Percentiles rank a stretch among this genome's conserved stretches.
phyloP scores from a whole-genome alignment of 768 basidiomycete genomes.

The Neoboletus brunneissimus region DNA sequence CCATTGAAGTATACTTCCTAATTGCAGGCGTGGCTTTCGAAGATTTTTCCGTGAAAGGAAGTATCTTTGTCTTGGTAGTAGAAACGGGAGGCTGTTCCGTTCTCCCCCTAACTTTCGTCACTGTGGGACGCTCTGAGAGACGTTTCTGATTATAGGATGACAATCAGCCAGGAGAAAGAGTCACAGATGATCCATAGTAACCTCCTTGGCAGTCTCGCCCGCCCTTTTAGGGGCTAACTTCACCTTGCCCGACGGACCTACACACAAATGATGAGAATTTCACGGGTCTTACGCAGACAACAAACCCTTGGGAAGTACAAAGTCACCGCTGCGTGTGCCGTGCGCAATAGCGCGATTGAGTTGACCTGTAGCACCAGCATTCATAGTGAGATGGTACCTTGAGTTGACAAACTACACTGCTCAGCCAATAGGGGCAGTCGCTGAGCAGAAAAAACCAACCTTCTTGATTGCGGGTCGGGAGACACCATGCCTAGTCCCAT shows the following conservation, averaged over 20 bases:
- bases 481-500: slow-evolving; percentile 68
- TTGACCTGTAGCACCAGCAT: slow-evolving; percentile 41
- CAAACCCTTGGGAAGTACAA: slow-evolving; percentile 56
- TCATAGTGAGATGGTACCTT: slow-evolving; percentile 50
- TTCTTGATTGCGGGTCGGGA: slow-evolving; percentile 81
- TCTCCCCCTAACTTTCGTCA: background rate
- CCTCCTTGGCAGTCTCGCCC: slow-evolving; percentile 16
- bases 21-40: slow-evolving; percentile 1
- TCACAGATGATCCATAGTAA: background rate
- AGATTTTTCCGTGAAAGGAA: background rate
- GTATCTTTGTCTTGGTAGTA: background rate
- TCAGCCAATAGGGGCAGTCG: background rate
- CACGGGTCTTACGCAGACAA: background rate
- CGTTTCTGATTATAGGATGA: slow-evolving; percentile 15
- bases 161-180: background rate
- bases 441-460: slow-evolving; percentile 34
- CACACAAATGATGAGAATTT: background rate
- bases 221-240: slow-evolving; percentile 19
- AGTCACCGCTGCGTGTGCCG: slow-evolving; percentile 50
- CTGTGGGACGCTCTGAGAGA: background rate
- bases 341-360: slow-evolving; percentile 54
- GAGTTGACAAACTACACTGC: slow-evolving; percentile 48
- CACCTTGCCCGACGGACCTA: slow-evolving; percentile 30
- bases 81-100: background rate
- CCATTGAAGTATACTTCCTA: slow-evolving; percentile 24